Evolutionary conservation across 345 rosid species (phyloP).

Genomic region (Cardiospermum halicacabum): DNA sequence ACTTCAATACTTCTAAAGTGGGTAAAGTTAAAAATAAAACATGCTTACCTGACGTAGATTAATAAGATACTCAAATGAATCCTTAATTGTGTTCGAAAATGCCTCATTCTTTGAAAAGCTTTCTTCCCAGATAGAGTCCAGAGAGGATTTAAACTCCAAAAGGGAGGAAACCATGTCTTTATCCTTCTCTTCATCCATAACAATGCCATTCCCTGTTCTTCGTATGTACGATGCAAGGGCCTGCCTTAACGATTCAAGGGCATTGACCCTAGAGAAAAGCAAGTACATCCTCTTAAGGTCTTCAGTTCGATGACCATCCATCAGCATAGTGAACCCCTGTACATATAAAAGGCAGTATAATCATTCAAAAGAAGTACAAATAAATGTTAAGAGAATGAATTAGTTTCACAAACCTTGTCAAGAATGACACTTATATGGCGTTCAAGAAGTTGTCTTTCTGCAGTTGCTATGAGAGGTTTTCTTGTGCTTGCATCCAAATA

Average conservation of each 20-base stretch:
- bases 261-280: constrained; percentile 73
- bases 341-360: constrained; percentile 16
- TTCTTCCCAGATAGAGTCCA: constrained; percentile 88
- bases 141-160: constrained; percentile 87
- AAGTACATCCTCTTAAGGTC: constrained; percentile 85
- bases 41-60: constrained; percentile 89
- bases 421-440: constrained; percentile 83
- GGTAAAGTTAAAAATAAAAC: constrained; percentile 4
- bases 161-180: constrained; percentile 89
- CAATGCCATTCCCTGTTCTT: constrained; percentile 72
- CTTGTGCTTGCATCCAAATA: constrained; percentile 84
- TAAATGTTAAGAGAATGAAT: constrained; percentile 10
- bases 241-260: constrained; percentile 82
- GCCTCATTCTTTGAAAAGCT: constrained; percentile 87
- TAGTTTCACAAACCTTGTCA: constrained; percentile 59
- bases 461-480: constrained; percentile 76
- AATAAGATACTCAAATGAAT: constrained; percentile 88
- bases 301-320: constrained; percentile 91
- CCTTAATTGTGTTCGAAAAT: constrained; percentile 88
- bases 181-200: constrained; percentile 98
- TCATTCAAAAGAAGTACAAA: constrained; percentile 1
- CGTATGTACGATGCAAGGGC: constrained; percentile 76
- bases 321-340: constrained; percentile 85
- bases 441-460: constrained; percentile 86
- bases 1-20: neutral